Percentiles rank a stretch among this genome's conserved stretches.
Conservation (phyloP, 192 early-diverging fungal genomes). For the Entomortierella lignicola region DNA sequence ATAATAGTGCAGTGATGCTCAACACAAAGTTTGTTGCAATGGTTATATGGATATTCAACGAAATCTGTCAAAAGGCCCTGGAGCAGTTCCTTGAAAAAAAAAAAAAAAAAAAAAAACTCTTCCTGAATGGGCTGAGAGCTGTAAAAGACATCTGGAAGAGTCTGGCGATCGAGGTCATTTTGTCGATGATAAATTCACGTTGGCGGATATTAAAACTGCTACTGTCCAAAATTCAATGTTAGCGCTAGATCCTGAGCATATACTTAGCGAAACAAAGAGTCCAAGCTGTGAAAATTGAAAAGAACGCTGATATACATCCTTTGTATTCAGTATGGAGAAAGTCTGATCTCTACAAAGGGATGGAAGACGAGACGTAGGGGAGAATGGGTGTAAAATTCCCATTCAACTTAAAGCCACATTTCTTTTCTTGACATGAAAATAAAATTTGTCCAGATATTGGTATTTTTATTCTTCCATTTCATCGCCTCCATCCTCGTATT, state of each 20-base stretch:
- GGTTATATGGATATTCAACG: not conserved
- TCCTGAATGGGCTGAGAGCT: not conserved
- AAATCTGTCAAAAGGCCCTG: not conserved
- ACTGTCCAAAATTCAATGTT: not conserved
- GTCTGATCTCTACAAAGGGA: not conserved
- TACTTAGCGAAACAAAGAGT: not conserved
- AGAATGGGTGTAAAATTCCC: not conserved
- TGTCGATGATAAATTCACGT: slow-evolving; percentile 6
- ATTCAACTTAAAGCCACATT: not conserved
- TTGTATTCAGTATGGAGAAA: slow-evolving; percentile 3
- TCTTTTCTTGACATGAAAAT: not conserved
- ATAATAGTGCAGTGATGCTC: slow-evolving; percentile 3
- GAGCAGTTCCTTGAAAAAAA: not conserved
- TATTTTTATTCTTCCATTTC: slow-evolving; percentile 16
- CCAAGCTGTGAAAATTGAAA: slow-evolving; percentile 15
- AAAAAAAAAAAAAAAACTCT: too few relatives aligned
- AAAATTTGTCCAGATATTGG: not conserved
- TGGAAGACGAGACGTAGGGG: not conserved
- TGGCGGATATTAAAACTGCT: slow-evolving; percentile 12
- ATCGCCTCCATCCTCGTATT: slow-evolving; percentile 9
- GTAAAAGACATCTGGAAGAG: slow-evolving; percentile 1
- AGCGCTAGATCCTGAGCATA: not conserved
- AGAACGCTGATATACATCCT: slow-evolving; percentile 3
- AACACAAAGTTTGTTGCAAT: not conserved
- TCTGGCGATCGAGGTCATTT: slow-evolving; percentile 15